Evolutionary conservation across 179 eudicot species (phyloP), one percentile per base, ranked within the genome.

Genomic region (Sideroxylon spinosum): DNA sequence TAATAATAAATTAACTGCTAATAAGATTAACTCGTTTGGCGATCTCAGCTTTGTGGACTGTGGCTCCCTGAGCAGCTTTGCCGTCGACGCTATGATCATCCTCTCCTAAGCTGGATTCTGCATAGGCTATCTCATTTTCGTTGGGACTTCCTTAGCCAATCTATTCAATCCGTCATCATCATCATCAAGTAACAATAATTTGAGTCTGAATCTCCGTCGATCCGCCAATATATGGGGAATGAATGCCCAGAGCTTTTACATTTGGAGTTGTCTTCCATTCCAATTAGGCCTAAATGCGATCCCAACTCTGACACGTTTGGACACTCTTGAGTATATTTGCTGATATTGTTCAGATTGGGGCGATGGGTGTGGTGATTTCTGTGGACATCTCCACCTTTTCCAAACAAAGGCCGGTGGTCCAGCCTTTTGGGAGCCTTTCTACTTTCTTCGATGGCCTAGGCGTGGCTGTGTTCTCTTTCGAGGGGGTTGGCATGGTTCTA

Each of bases 271-370:
- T 79, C 85, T 92, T 20, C 98, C 98, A 13, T 89, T 93, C 62
- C 97, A 93, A 75, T 81, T 93, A 76, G 98, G 93, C 25, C 71
- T 93, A 37, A 93, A 93, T 80, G 81, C 97, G 10, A 86, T 93
- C 22, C 93, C 97, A 23, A 85, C 93, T 1, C 74, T 93, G 65
- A 93, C 98, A 73, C 93, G 83, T 79, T 81, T 93, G 70, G 98
- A 97, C n/a, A 46, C 98, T 97, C 57, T 78, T 93, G 83, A 93
- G 98, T 76, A 93, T 93, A 11, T 93, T 93, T 73, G 98, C 97
- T 25, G 98, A 93, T 81, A 75, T 92, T 62, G 91, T 93, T 0
- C 92, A 93, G 62, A 68, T 92, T 66, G 95, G 89, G 4, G 89
- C 98, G 0, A 93, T 93, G 98, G 92, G 88, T 8, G 89, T 89